Base-by-base conservation (phyloP, 2,329 filamentous ascomycete genomes). In the Aspergillus latus region DNA sequence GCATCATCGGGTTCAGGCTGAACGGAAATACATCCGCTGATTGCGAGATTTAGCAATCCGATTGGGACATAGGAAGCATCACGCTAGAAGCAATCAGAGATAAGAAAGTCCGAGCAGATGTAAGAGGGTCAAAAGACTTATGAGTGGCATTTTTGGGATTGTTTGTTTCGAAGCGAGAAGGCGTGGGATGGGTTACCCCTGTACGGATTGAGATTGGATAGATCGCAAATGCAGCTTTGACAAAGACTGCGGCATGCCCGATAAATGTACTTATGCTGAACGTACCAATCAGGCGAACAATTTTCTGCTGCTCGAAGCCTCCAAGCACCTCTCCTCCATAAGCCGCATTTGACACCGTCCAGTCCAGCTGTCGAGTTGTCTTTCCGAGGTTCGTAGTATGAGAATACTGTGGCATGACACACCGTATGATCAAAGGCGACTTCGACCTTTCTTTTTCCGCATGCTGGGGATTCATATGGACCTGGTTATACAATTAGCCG, bases 1-100 rank as follows among this genome's bases (percentile, higher is more conserved):
- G 60, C 62, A 62, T 64, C 59, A 61, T 59, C 60, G 59, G 46
- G 39, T 15, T 13, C 15, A 34, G 21, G 16, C 16, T 39, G 34
- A 10, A 34, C 16, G 34, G 30, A 47, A 34, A 16, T 15, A n/a
- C 26, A 2, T 42, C 42, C 34, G 43, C 34, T 50, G 40, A 47
- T 56, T 29, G 43, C 36, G 49, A 53, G 34, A 40, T 53, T 47
- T 43, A 10, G 34, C 15, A 34, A 46, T 51, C 26, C 32, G 48
- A 47, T 47, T 48, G 39, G 43, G 28, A 46, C 47, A 34, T 45
- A 21, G 21, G 28, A 26, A 8, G 15, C 29, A 29, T 34, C 49
- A 45, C 28, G 36, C 37, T 34, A 52, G 15, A 15, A 13, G n/a
- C 15, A 48, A 3, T 3, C 9, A 5, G 26, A 15, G 44, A 30